Conservation (phyloP, 2,329 filamentous ascomycete species). For the Endoconidiophora polonica region DNA sequence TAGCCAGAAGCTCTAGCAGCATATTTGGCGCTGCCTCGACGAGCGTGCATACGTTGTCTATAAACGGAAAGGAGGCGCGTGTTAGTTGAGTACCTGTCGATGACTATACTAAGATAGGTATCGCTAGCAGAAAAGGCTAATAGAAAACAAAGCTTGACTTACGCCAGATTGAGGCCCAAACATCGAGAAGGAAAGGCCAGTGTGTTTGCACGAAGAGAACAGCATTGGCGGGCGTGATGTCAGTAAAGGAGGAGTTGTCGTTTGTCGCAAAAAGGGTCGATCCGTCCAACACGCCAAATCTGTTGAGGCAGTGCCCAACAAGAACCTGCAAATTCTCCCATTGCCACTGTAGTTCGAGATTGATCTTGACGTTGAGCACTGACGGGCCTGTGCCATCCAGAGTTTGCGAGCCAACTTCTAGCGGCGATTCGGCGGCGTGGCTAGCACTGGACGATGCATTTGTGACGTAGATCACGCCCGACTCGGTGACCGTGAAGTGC, state of each 20-base stretch:
- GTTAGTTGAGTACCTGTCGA: neutral
- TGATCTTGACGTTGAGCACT: slow-evolving; percentile 4
- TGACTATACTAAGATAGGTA: too few relatives aligned
- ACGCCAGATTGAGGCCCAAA: neutral
- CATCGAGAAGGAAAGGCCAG: too few relatives aligned
- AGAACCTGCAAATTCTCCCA: slow-evolving; percentile 11
- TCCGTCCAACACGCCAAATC: slow-evolving; percentile 5
- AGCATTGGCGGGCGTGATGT: too few relatives aligned
- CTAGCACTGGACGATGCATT: neutral
- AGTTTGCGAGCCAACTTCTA: neutral
- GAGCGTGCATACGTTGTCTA: neutral
- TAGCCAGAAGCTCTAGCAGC: neutral
- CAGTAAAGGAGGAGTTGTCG: too few relatives aligned
- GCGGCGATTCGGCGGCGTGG: slow-evolving; percentile 2
- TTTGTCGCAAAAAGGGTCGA: too few relatives aligned
- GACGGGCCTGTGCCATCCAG: neutral
- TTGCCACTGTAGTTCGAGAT: slow-evolving; percentile 8
- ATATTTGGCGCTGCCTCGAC: slow-evolving; percentile 1
- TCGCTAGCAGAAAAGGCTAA: neutral
- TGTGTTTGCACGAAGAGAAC: too few relatives aligned
- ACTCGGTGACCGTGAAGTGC: slow-evolving; percentile 4
- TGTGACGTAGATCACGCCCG: slow-evolving; percentile 5
- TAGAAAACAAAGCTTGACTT: neutral
- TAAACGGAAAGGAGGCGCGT: neutral
- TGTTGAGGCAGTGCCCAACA: slow-evolving; percentile 10